Base-by-base conservation (phyloP, 2,329 filamentous ascomycete genomes). In the Epichloe festucae region DNA sequence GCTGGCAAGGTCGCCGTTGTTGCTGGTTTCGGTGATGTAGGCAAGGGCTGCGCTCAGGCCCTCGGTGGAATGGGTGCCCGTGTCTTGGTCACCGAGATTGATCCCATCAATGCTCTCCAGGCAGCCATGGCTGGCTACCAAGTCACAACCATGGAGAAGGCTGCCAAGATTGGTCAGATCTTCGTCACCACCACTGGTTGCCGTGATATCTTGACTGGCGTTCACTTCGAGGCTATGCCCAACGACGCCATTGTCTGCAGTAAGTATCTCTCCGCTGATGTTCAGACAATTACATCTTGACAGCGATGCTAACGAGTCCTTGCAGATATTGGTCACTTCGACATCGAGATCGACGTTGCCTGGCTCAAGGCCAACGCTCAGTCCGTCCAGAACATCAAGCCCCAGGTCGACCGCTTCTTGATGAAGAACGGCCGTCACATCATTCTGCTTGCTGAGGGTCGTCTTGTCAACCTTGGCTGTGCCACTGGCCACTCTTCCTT, bases 191-290 rank as follows among this genome's bases (percentile, higher is more conserved):
- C 93, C 73, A 98, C 91, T 59, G 91, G 91, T 66, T 98, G 91
- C 88, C 86, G 91, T 79, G 93, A 98, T 73, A 97, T 98, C 69
- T 82, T 98, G 59, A 84, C 85, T 64, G 89, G 85, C 70, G 75
- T 78, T 67, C 91, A 98, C 83, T 97, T 98, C 71, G 84, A 94
- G 78, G 81, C 73, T 63, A 98, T 98, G 91, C 80, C 79, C 68
- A 95, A 97, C 76, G 91, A 98, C 65, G 90, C 91, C 71, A 97
- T 98, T 66, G 91, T 97, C 64, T 97, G 91, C 89, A 98, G 80
- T 85, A 79, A 70, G 81, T 58, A 31, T 46, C 19, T 10, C 19
- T 14, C 23, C 12, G 8, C 15, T 7, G 1, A 15, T 7, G 38
- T 12, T 14, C 12, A 11, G n/a, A 17, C 7, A 40, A 43, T 23